A percentile compares a stretch with the other conserved stretches of the same genome.
These are phyloP conservation scores for Echinochloa phyllopogon DNA, from an alignment of 176 grass and related monocot genomes.

Conservation along the genomic window DNA sequence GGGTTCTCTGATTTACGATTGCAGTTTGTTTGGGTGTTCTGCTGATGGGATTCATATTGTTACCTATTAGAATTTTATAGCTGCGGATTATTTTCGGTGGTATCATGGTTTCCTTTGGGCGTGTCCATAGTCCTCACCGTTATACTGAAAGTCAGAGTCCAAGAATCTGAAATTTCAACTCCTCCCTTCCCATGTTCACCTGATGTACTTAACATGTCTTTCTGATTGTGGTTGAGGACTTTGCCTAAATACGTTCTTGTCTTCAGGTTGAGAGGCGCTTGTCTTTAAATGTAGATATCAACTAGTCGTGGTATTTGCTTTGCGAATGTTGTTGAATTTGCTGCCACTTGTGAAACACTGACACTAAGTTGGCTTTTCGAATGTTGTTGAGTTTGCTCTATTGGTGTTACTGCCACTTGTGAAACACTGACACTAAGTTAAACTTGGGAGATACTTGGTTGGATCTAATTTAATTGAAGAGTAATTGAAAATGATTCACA, in stretches of 20 bases:
- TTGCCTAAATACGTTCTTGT: not conserved
- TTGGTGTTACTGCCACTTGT: not conserved
- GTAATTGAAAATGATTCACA: not conserved
- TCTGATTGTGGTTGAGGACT: not conserved
- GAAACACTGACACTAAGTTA: not conserved
- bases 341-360: not conserved
- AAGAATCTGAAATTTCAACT: not conserved
- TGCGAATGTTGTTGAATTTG: slow-evolving; percentile 7
- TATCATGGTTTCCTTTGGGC: not conserved
- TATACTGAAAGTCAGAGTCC: not conserved
- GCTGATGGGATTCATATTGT: not conserved
- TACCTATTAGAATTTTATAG: not conserved
- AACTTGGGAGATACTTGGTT: not conserved
- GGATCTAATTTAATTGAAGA: not conserved
- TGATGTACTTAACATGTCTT: not conserved
- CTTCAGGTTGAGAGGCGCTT: not conserved
- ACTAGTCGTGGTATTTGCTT: not conserved
- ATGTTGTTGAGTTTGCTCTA: not conserved
- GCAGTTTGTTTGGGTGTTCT: not conserved
- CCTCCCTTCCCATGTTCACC: not conserved
- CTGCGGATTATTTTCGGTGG: not conserved
- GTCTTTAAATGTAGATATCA: not conserved
- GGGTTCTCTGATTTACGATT: slow-evolving; percentile 14
- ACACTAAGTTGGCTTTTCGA: not conserved
- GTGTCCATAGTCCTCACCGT: not conserved